Conservation (phyloP, 306 rosid species). For the Benincasa hispida region DNA sequence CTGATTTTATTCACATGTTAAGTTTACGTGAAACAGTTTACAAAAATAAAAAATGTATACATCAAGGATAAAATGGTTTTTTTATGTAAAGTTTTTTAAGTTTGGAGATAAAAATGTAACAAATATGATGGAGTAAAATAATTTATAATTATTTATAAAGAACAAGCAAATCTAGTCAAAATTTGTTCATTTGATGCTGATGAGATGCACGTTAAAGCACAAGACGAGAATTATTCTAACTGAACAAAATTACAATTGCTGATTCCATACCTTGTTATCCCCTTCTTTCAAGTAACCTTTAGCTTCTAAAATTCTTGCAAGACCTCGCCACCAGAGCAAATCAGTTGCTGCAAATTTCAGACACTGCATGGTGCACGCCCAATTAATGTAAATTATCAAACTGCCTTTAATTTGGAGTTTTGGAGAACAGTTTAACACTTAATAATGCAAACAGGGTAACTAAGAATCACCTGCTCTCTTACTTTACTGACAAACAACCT, state of each 20-base stretch:
- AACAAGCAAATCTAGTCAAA: too few relatives aligned
- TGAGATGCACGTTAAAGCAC: background rate
- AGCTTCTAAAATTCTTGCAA: slow-evolving; percentile 69
- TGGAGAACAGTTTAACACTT: background rate
- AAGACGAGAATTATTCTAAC: background rate
- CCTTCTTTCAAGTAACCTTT: slow-evolving; percentile 62
- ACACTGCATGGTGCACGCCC: slow-evolving; percentile 31
- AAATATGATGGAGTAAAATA: background rate
- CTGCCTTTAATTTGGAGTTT: background rate
- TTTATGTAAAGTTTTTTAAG: background rate
- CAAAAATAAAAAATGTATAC: too few relatives aligned
- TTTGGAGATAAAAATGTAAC: background rate
- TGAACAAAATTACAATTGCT: background rate
- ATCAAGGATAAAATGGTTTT: too few relatives aligned
- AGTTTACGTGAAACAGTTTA: too few relatives aligned
- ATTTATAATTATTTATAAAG: background rate
- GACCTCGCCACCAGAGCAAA: slow-evolving; percentile 85
- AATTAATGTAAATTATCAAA: background rate
- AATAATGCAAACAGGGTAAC: slow-evolving; percentile 6
- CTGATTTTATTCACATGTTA: too few relatives aligned
- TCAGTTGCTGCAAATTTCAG: slow-evolving; percentile 47
- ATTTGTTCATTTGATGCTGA: background rate
- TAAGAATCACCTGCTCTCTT: slow-evolving; percentile 54
- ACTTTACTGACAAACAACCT: slow-evolving; percentile 48
- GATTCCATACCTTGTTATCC: slow-evolving; percentile 43